Evolutionary conservation across 2,329 filamentous ascomycete genomes (phyloP).

Genomic region (Canariomyces notabilis): DNA sequence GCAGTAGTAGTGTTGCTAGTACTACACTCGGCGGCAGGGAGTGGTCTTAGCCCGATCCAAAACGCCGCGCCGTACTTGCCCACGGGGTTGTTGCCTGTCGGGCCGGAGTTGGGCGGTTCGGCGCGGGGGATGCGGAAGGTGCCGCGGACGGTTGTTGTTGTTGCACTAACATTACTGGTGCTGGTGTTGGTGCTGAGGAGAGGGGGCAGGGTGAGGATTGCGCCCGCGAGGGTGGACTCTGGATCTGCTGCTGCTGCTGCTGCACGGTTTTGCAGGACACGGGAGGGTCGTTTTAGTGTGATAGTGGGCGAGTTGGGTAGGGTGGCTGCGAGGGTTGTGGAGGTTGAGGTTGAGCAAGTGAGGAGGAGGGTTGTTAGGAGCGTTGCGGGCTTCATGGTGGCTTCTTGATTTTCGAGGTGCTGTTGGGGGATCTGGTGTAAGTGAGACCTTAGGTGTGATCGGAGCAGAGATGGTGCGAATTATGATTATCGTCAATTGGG

Average conservation of each 20-base stretch:
- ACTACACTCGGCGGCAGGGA: too few relatives aligned
- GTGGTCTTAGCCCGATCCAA: constrained; percentile 19
- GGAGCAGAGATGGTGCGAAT: too few relatives aligned
- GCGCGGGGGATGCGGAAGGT: constrained; percentile 18
- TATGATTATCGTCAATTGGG: too few relatives aligned
- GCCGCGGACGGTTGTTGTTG: constrained; percentile 2
- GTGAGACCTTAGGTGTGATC: not conserved
- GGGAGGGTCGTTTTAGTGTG: not conserved
- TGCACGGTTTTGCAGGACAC: too few relatives aligned
- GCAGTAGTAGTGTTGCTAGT: too few relatives aligned
- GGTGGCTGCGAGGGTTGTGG: constrained; percentile 1
- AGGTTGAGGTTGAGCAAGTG: not conserved
- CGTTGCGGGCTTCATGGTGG: constrained; percentile 13
- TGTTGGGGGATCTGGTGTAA: not conserved
- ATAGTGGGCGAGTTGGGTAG: not conserved
- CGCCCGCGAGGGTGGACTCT: constrained; percentile 18
- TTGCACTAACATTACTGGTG: not conserved
- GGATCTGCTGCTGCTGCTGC: too few relatives aligned
- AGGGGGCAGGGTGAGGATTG: constrained; percentile 12
- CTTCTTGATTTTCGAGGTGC: not conserved
- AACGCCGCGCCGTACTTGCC: constrained; percentile 20
- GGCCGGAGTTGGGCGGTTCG: constrained; percentile 16
- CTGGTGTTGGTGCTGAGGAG: not conserved
- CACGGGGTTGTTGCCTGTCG: constrained; percentile 18
- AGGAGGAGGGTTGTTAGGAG: constrained; percentile 8